Conservation (phyloP, 73 alveolate genomes). For the Diophrys appendiculata region DNA sequence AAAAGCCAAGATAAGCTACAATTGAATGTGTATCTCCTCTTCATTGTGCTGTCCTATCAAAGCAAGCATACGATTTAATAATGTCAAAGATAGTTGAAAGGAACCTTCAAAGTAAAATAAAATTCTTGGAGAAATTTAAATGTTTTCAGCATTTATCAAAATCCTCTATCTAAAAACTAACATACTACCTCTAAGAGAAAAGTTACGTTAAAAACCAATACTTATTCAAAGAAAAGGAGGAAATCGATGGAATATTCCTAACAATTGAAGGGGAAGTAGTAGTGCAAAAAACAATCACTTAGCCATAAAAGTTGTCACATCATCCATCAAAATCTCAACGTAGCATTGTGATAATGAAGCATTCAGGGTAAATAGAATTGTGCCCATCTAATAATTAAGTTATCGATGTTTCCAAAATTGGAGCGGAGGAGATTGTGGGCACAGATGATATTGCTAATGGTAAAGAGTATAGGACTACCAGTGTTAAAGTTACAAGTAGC, state of each 20-base stretch:
- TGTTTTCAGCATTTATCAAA: constrained; percentile 48
- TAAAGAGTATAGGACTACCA: background rate
- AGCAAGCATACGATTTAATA: too few relatives aligned
- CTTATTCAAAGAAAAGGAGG: constrained; percentile 57
- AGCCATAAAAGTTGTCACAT: background rate
- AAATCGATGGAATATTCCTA: constrained; percentile 37
- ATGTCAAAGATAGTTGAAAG: too few relatives aligned
- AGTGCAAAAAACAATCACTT: background rate
- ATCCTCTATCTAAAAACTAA: constrained; percentile 48
- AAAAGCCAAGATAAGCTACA: too few relatives aligned
- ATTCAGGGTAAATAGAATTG: too few relatives aligned
- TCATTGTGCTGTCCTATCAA: too few relatives aligned
- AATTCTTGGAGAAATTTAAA: too few relatives aligned
- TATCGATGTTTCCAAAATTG: background rate
- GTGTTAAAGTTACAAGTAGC: background rate
- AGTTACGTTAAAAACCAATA: constrained; percentile 25
- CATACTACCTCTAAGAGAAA: constrained; percentile 51
- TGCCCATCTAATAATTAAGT: too few relatives aligned
- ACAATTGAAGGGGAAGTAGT: constrained; percentile 56
- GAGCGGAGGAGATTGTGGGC: background rate
- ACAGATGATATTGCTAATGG: background rate
- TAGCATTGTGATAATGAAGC: too few relatives aligned
- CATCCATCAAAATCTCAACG: too few relatives aligned
- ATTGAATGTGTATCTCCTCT: too few relatives aligned
- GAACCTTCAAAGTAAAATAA: too few relatives aligned